phyloP scores from a whole-genome alignment of 2,329 filamentous ascomycete species.

The Myriosclerotinia curreyana region DNA sequence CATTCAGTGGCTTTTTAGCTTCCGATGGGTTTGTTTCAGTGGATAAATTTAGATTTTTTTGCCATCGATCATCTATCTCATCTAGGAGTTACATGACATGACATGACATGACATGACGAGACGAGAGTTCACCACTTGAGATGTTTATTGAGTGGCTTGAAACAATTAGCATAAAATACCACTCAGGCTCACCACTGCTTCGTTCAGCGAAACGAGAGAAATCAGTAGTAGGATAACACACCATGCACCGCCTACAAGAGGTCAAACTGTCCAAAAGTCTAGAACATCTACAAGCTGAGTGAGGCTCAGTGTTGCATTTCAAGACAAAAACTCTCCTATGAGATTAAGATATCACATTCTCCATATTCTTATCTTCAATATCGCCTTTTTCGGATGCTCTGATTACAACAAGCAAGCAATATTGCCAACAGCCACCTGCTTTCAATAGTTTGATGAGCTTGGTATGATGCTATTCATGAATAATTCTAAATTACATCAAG shows the following conservation, averaged over 20 bases:
- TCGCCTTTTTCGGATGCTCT: not conserved
- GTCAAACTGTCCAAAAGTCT: not conserved
- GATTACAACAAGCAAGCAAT: not conserved
- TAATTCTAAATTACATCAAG: not conserved
- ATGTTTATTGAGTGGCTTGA: not conserved
- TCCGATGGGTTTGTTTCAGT: not conserved
- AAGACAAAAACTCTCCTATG: not conserved
- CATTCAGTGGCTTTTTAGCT: not conserved
- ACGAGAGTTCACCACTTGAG: not conserved
- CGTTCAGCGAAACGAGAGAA: not conserved
- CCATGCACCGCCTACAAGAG: not conserved
- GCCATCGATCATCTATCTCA: too few species aligned
- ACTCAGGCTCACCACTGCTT: not conserved
- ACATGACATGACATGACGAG: too few species aligned
- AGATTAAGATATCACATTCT: constrained; percentile 6
- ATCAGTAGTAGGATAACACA: not conserved
- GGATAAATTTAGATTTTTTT: constrained; percentile 9
- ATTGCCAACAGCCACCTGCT: not conserved
- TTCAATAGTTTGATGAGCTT: constrained; percentile 18
- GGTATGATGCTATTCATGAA: constrained; percentile 1
- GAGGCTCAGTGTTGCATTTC: not conserved
- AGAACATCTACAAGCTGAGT: constrained; percentile 11
- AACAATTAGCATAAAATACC: not conserved
- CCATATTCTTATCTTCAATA: not conserved
- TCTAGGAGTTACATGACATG: too few species aligned